Conservation (phyloP, 495 filamentous ascomycete genomes). For the Podospora australis region DNA sequence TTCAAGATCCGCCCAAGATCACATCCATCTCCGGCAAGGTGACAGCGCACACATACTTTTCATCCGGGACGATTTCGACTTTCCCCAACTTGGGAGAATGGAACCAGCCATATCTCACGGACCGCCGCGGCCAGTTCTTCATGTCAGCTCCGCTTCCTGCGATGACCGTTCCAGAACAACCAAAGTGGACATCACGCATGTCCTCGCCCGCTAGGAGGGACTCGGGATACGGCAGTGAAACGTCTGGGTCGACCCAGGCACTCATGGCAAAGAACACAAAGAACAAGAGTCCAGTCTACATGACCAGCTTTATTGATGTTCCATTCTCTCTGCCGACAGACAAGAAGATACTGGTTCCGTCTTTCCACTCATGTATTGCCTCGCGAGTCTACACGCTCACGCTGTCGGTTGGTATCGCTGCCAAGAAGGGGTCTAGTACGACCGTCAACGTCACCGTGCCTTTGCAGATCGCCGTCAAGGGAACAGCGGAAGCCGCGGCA, state of each 20-base stretch:
- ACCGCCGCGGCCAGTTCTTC: constrained; percentile 57
- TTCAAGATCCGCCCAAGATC: constrained; percentile 59
- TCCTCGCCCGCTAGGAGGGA: constrained; percentile 45
- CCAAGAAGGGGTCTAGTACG: constrained; percentile 42
- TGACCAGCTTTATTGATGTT: constrained; percentile 63
- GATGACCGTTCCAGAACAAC: constrained; percentile 55
- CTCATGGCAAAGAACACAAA: background rate
- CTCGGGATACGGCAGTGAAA: constrained; percentile 45
- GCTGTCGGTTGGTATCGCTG: constrained; percentile 54
- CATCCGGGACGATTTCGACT: constrained; percentile 34
- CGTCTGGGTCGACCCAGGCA: constrained; percentile 8
- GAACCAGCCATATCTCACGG: constrained; percentile 37
- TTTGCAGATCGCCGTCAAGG: constrained; percentile 61
- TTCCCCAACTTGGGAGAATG: constrained; percentile 56
- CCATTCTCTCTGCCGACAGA: constrained; percentile 64
- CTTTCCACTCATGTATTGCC: constrained; percentile 81
- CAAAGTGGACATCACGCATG: constrained; percentile 58
- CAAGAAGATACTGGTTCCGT: constrained; percentile 70
- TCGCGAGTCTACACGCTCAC: constrained; percentile 73
- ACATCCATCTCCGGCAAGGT: constrained; percentile 63
- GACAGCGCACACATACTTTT: constrained; percentile 67
- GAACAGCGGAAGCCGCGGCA: constrained; percentile 7
- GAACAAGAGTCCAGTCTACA: constrained; percentile 30
- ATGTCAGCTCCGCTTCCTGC: constrained; percentile 58
- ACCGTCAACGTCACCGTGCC: constrained; percentile 65